Conservation (phyloP, 2,329 filamentous ascomycete species). For the Simplicillium sp. region DNA sequence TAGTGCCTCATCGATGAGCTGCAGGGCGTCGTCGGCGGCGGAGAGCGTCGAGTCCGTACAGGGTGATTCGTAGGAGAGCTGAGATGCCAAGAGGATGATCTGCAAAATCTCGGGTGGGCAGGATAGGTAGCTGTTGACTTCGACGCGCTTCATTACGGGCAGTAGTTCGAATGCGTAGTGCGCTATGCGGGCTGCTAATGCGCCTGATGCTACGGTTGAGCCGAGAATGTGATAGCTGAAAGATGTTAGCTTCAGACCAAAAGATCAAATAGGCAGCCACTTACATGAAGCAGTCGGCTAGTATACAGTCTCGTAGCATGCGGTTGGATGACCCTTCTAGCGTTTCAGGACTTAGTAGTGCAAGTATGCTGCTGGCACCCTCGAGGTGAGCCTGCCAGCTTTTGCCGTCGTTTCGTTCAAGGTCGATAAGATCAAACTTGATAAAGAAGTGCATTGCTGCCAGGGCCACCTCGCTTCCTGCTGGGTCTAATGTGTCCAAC, state of each 20-base stretch:
- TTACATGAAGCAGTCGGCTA: slow-evolving; percentile 38
- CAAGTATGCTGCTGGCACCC: slow-evolving; percentile 32
- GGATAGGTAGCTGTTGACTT: slow-evolving; percentile 31
- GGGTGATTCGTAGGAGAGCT: slow-evolving; percentile 28
- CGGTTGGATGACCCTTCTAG: slow-evolving; percentile 18
- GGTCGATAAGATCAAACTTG: slow-evolving; percentile 40
- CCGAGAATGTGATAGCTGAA: slow-evolving; percentile 30
- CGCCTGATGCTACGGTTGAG: slow-evolving; percentile 24
- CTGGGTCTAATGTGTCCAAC: slow-evolving; percentile 26
- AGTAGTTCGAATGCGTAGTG: slow-evolving; percentile 27
- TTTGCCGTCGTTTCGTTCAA: slow-evolving; percentile 28
- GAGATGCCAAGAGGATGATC: slow-evolving; percentile 33
- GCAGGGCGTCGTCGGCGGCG: slow-evolving; percentile 24
- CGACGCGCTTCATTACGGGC: slow-evolving; percentile 29
- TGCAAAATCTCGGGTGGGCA: slow-evolving; percentile 32
- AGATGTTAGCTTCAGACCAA: slow-evolving; percentile 7
- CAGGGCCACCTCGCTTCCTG: slow-evolving; percentile 34
- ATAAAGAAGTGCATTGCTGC: slow-evolving; percentile 41
- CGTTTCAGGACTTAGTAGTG: slow-evolving; percentile 20
- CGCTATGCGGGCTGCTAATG: slow-evolving; percentile 27
- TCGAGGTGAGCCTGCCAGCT: slow-evolving; percentile 37
- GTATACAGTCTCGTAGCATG: slow-evolving; percentile 33
- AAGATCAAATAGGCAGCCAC: slow-evolving; percentile 10
- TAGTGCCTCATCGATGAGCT: slow-evolving; percentile 30
- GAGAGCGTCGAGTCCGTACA: slow-evolving; percentile 19